Percentiles rank a stretch among this genome's conserved stretches.
Conservation (phyloP, 2,329 filamentous ascomycete species). For the Beauveria asiatica region DNA sequence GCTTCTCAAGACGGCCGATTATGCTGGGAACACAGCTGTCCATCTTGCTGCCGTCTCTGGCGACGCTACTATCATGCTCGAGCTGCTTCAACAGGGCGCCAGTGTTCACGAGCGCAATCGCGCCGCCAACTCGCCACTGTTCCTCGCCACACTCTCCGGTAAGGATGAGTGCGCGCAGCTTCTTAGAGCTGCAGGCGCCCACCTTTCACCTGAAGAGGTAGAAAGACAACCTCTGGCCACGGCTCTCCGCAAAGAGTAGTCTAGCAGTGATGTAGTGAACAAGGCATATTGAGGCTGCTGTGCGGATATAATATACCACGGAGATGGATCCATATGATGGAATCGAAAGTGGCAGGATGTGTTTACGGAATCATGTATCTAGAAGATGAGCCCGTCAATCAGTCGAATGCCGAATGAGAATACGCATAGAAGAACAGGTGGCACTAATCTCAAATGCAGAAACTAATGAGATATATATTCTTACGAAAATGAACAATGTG, state of each 20-base stretch:
- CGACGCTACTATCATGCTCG: slow-evolving; percentile 45
- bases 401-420: not conserved
- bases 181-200: slow-evolving; percentile 50
- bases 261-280: not conserved
- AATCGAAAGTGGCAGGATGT: not conserved
- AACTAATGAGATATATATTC: not conserved
- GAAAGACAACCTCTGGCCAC: slow-evolving; percentile 19
- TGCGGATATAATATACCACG: not conserved
- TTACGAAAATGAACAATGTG: not conserved
- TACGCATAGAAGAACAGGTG: not conserved
- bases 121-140: slow-evolving; percentile 58
- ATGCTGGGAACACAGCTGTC: slow-evolving; percentile 67
- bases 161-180: slow-evolving; percentile 44
- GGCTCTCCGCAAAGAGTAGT: not conserved
- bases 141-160: slow-evolving; percentile 51
- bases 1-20: slow-evolving; percentile 68
- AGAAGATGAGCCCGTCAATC: not conserved
- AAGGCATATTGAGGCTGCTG: not conserved
- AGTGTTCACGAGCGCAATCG: slow-evolving; percentile 58
- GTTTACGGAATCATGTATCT: not conserved
- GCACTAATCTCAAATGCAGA: not conserved
- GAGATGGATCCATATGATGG: not conserved
- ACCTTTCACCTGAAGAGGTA: slow-evolving; percentile 39
- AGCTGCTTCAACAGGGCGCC: slow-evolving; percentile 52
- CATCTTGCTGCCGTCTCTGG: slow-evolving; percentile 50